Evolutionary conservation across 257 asterid species (phyloP).

Genomic region (Anisodus tanguticus): DNA sequence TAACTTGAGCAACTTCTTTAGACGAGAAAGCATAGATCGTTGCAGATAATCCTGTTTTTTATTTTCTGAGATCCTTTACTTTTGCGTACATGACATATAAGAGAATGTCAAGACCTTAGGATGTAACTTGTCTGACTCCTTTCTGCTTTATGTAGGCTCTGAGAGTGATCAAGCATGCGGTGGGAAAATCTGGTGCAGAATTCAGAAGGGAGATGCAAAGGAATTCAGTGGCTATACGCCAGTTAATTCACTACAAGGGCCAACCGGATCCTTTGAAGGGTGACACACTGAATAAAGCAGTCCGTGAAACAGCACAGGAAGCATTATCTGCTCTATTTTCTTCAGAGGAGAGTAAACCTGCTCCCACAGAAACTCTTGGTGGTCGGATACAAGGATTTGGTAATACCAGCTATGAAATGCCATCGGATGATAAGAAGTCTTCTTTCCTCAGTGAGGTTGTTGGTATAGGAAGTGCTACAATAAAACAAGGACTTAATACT

Average conservation of each 20-base stretch:
- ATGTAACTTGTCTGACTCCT: background rate
- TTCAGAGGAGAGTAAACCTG: conserved; percentile 74
- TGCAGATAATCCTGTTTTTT: background rate
- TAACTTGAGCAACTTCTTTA: background rate
- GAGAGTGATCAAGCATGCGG: conserved; percentile 85
- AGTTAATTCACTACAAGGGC: conserved; percentile 92
- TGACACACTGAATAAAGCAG: conserved; percentile 91
- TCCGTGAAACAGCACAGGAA: conserved; percentile 97
- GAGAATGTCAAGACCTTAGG: background rate
- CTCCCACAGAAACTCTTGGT: conserved; percentile 72
- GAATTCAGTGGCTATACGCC: conserved; percentile 87
- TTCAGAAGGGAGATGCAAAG: conserved; percentile 99
- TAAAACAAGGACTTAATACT: conserved; percentile 85
- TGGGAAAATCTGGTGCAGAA: conserved; percentile 93
- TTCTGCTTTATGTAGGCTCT: conserved; percentile 58
- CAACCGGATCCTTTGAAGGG: conserved; percentile 93
- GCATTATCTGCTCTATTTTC: conserved; percentile 82
- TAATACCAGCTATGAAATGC: conserved; percentile 67
- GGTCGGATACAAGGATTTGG: conserved; percentile 97
- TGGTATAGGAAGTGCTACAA: conserved; percentile 87
- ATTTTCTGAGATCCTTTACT: background rate
- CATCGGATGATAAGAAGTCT: conserved; percentile 82
- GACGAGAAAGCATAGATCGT: background rate
- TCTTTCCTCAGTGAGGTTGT: conserved; percentile 93
- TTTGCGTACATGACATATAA: no score